phyloP scores from a whole-genome alignment of 139 green algal genomes.

The Coelastrella sp. region DNA sequence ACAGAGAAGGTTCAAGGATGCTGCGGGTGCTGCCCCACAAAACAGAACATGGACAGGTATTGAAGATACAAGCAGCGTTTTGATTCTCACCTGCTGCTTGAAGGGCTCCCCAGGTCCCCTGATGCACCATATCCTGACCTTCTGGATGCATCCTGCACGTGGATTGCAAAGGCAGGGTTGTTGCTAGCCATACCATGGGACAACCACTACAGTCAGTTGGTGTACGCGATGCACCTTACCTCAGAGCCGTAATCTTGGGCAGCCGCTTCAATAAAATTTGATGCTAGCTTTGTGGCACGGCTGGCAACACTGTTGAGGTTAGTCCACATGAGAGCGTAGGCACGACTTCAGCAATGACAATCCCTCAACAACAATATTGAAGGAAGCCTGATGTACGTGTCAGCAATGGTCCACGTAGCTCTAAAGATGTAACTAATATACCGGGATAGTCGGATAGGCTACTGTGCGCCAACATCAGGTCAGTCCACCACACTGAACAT shows the following conservation, averaged over 20 bases:
- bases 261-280: slow-evolving; percentile 41
- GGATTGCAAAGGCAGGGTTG: background rate
- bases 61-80: background rate
- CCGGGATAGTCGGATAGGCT: too few species aligned
- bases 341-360: background rate
- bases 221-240: background rate
- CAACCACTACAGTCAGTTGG: background rate
- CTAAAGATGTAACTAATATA: too few species aligned
- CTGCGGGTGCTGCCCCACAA: too few species aligned
- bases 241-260: slow-evolving; percentile 7
- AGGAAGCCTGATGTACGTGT: too few species aligned
- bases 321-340: background rate
- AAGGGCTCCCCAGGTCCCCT: background rate
- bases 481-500: too few species aligned
- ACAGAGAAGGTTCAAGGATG: too few species aligned
- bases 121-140: background rate
- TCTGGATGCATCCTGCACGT: background rate
- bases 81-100: slow-evolving; percentile 14
- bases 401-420: too few species aligned
- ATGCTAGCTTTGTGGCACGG: slow-evolving; percentile 14
- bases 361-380: background rate
- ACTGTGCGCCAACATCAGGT: too few species aligned
- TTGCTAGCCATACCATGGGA: background rate
- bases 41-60: background rate
- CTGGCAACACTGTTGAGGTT: slow-evolving; percentile 42